phyloP scores from a whole-genome alignment of 2,329 filamentous ascomycete genomes.

The Beauveria rudraprayagi region DNA sequence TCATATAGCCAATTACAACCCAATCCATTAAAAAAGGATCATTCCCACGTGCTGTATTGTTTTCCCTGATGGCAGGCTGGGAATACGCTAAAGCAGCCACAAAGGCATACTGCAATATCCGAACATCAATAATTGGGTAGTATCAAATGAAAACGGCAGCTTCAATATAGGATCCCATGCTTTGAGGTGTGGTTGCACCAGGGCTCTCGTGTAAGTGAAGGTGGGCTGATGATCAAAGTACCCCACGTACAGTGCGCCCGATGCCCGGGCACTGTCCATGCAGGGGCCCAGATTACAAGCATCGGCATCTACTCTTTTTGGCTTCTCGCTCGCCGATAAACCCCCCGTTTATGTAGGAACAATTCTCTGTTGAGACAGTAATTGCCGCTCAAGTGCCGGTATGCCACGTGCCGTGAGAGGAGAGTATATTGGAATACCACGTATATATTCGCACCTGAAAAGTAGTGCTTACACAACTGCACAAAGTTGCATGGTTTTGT shows the following conservation, averaged over 20 bases:
- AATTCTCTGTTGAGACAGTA: no score
- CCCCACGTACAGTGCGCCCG: background rate
- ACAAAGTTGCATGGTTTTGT: background rate
- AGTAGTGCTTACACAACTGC: background rate
- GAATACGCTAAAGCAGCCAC: background rate
- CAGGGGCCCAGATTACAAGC: no score
- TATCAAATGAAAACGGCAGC: background rate
- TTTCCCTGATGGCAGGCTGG: background rate
- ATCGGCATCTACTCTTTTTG: background rate
- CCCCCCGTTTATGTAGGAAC: background rate
- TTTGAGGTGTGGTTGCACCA: background rate
- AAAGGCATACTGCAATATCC: background rate
- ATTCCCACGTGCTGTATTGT: background rate
- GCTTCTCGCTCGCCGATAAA: background rate
- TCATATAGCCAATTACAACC: no score
- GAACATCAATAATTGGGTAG: background rate
- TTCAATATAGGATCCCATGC: background rate
- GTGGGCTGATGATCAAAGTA: background rate
- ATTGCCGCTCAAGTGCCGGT: background rate
- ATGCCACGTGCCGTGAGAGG: background rate
- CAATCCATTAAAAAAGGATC: background rate
- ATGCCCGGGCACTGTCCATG: background rate
- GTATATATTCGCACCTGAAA: background rate
- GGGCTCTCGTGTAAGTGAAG: background rate
- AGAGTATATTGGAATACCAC: background rate